Evolutionary conservation across 139 green algal genomes (phyloP), one percentile per base, ranked within the genome.

Genomic region (Volvox africanus): DNA sequence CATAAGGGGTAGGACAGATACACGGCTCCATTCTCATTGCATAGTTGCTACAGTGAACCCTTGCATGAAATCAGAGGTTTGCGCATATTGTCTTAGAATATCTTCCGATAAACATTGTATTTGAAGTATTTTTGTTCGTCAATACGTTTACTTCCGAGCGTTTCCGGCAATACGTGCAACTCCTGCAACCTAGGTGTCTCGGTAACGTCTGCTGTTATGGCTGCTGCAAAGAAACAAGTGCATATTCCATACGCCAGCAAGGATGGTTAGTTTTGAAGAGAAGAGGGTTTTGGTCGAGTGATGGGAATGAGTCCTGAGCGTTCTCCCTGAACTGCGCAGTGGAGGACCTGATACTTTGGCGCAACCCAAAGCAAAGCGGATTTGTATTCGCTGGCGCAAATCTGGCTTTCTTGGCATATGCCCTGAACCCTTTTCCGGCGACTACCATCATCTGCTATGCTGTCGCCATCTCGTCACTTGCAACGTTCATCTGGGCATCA

Each of bases 181-280:
- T 81, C 75, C 75, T 32, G 28, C 26, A 30, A 79, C 71, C 71
- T 33, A 18, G 71, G 71, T 32, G 2, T 12, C 65, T 79, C 19
- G 71, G 14, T 37, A 24, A 17, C 5, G 33, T 81, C 75, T 55
- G 75, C 75, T 81, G 30, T 26, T 30, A 61, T 81, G 75, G 75
- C 75, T 55, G 3, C 33, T 19, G 33, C 5, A 55, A 81, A 81
- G 50, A 86, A 86, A 24, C 26, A 12, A 33, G 61, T 87, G 17
- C 55, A 61, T 24, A 26, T 87, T 17, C 81, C 81, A 1, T 87
- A 61, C 32, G 55, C 77, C 81, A 87, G 81, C 81, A 87, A 87
- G 61, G 17, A 87, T 16, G 81, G 81, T 77, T 19, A 87, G 81
- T 87, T 1, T 30, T 0, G 32, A 32, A 28, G 32, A 26, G 32